phyloP scores from a whole-genome alignment of 768 basidiomycete genomes.

The Mycena indigotica region DNA sequence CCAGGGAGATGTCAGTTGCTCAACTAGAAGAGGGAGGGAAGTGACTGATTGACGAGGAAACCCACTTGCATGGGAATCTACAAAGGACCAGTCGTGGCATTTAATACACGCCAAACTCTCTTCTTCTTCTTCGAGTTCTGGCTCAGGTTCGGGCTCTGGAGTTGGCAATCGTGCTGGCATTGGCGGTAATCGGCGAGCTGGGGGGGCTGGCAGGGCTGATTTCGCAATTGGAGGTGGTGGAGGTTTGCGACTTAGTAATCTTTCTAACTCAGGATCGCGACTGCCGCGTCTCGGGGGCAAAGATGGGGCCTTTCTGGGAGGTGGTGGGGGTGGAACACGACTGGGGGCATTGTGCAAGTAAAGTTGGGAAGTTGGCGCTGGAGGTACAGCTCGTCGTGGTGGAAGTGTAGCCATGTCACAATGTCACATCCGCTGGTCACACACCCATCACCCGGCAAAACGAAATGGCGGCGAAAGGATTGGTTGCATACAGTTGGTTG shows the following conservation, averaged over 20 bases:
- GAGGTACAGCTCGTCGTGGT: not conserved
- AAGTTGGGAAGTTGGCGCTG: too few species aligned
- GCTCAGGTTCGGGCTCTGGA: slow-evolving; percentile 30
- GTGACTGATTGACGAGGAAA: slow-evolving; percentile 45
- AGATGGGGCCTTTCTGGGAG: slow-evolving; percentile 24
- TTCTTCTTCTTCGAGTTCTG: slow-evolving; percentile 24
- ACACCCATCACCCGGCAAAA: too few species aligned
- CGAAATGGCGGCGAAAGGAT: not conserved
- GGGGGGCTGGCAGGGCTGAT: slow-evolving; percentile 21
- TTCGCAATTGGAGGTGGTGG: slow-evolving; percentile 12
- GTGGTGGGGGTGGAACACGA: slow-evolving; percentile 10
- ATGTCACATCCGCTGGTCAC: not conserved
- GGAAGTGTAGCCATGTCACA: not conserved
- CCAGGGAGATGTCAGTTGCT: slow-evolving; percentile 46
- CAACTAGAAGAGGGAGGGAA: slow-evolving; percentile 28
- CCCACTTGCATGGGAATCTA: slow-evolving; percentile 45
- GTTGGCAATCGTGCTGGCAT: slow-evolving; percentile 34
- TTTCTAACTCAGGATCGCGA: not conserved
- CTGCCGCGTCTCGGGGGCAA: slow-evolving; percentile 29
- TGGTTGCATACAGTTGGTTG: not conserved
- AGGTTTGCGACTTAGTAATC: not conserved
- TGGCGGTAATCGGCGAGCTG: slow-evolving; percentile 34
- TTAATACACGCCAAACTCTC: slow-evolving; percentile 36
- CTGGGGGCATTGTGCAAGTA: not conserved
- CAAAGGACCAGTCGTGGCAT: slow-evolving; percentile 45